A percentile compares a stretch with the other conserved stretches of the same genome.
Evolutionary conservation across 2,329 filamentous ascomycete genomes (phyloP).

Genomic region (Zymoseptoria pseudotritici): DNA sequence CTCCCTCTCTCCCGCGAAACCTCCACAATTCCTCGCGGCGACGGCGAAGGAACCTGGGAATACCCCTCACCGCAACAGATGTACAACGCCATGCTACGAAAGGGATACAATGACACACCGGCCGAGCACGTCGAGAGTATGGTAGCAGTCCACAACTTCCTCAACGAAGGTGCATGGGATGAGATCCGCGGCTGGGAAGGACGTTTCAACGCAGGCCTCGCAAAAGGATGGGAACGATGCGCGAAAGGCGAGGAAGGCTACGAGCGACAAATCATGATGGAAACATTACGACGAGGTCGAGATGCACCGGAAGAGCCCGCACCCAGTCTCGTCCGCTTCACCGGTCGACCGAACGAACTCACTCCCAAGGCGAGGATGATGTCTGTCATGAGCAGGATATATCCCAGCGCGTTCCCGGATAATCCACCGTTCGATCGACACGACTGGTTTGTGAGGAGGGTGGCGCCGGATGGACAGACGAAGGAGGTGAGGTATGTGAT

Average conservation of each 20-base stretch:
- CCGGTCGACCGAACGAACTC: conserved; percentile 78
- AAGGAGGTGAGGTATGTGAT: conserved; percentile 90
- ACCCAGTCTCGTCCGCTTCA: conserved; percentile 76
- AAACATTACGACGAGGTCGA: conserved; percentile 17
- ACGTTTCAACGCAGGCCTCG: conserved; percentile 71
- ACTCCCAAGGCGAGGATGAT: conserved; percentile 87
- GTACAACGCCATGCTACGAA: conserved; percentile 96
- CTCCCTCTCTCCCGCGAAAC: conserved; percentile 75
- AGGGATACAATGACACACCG: conserved; percentile 92
- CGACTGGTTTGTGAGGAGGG: conserved; percentile 87
- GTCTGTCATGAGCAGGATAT: conserved; percentile 69
- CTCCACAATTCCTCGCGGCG: conserved; percentile 85
- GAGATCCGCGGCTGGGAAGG: conserved; percentile 94
- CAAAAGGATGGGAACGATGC: conserved; percentile 28
- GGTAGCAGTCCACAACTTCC: conserved; percentile 95
- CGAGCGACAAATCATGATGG: conserved; percentile 16
- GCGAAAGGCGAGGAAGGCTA: conserved; percentile 29
- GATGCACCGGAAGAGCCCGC: conserved; percentile 29
- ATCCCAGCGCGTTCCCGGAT: conserved; percentile 68
- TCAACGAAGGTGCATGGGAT: conserved; percentile 94
- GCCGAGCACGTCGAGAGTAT: conserved; percentile 90
- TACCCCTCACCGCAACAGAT: conserved; percentile 98
- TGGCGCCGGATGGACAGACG: conserved; percentile 54
- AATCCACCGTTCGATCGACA: conserved; percentile 92
- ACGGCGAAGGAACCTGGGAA: conserved; percentile 75